Base-by-base conservation (phyloP, 192 early-diverging fungal species). In the Coemansia sp. region DNA sequence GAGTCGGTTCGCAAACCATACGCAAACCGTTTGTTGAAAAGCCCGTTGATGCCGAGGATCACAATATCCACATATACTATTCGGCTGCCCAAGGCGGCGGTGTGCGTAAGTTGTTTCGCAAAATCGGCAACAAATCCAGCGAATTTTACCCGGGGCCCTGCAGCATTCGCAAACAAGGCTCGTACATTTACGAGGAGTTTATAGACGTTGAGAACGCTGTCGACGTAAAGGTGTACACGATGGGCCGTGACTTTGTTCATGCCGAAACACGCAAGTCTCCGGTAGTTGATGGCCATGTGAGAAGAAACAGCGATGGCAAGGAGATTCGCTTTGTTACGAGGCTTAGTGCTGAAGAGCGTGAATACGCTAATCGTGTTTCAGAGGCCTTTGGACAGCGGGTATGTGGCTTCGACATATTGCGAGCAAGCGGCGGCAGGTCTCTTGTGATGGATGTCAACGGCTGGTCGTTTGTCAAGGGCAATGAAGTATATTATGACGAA, bases 401-500 rank as follows among this genome's bases (percentile, higher is more conserved):
- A 1, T 98, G 95, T 68, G 95, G 95, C 0, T 92, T 97, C 62
- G 95, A 98, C 68, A 72, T 95, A 18, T 62, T 98, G 55, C 85
- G 95, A 6, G 91, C 90, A 6, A 1, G 26, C 17, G 67, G 57
- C 32, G 65, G 72, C n/a, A 64, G 77, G 52, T 92, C 91, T 8
- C 88, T 87, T 68, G 93, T 98, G 3, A 96, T 98, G 61, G 95
- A 98, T 67, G 94, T 98, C 51, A 98, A 98, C 50, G 95, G 95
- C 13, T 98, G 95, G 95, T 91, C 88, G 36, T 98, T 98, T 78
- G 95, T 98, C 48, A 98, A 98, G 67, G 94, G 94, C 41, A 94
- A 88, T 59, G 83, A 87, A 30, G 80, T 89, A 24, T 98, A 98
- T 63, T 96, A 96, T 61, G 89, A 89, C 58, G 83, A 85, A 27